Evolutionary conservation across 345 rosid species (phyloP), one percentile per base, ranked within the genome.

Genomic region (Citrus medica): DNA sequence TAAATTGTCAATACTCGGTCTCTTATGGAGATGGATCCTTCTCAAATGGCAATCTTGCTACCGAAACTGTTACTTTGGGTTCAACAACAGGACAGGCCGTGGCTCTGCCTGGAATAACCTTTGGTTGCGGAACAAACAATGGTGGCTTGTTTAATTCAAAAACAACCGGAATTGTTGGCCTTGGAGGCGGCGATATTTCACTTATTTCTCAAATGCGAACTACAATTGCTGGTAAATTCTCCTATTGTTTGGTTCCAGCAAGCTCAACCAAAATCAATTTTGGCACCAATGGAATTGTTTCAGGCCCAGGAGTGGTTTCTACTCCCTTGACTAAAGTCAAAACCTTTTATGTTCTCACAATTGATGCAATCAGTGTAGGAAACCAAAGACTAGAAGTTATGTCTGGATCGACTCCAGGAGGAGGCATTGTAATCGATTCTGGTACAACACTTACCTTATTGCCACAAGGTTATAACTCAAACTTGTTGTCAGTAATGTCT

Each of bases 371-470:
- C 71, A 86, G 87, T 40, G 88, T 89, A 10, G 92, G 84, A 5
- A 59, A 27, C 32, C 46, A 63, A 13, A 83, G 71, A 75, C 69
- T 89, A 13, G 56, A 0, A 51, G 22, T 51, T 51, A 14, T 1
- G 0, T 14, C 56, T 51, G 22, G 22, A 53, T 53, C 58, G 2
- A 7, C 24, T 14, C n/a, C 35, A 12, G 56, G 69, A 3, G 93
- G 91, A 6, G 87, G 86, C 84, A 89, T 88, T 35, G 80, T 89
- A 58, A 85, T 90, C 27, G 96, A 92, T 73, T 90, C 93, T 0
- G 93, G 98, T 7, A 89, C 89, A 9, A 87, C 97, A 3, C 56
- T 85, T 37, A 92, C 93, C 1, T 5, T 89, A 1, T 62, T 87
- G 0, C 91, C 89, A 0, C 12, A 46, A 0, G 81, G 71, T 3